Conservation (phyloP, 805 yeast genomes). For the Metschnikowia lachancei region DNA sequence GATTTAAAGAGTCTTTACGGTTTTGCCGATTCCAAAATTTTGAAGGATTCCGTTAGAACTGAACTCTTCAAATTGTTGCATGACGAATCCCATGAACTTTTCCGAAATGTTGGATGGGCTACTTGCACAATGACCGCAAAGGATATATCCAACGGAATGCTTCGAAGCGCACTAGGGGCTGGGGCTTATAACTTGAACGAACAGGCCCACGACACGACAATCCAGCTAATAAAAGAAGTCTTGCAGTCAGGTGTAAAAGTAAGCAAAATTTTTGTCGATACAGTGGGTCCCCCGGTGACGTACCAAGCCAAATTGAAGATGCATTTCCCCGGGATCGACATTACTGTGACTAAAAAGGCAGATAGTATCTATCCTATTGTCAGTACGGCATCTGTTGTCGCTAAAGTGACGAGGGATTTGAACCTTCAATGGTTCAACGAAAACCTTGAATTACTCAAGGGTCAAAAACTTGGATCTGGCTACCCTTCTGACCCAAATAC, state of each 20-base stretch:
- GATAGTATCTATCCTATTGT: conserved; percentile 91
- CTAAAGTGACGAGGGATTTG: conserved; percentile 91
- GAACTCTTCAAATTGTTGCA: conserved; percentile 60
- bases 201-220: conserved; percentile 96
- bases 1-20: conserved; percentile 57
- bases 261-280: conserved; percentile 80
- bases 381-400: conserved; percentile 91
- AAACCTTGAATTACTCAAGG: conserved; percentile 24
- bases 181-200: conserved; percentile 77
- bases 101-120: conserved; percentile 77
- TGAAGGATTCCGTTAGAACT: conserved; percentile 70
- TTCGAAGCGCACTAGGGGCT: conserved; percentile 49
- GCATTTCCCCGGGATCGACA: conserved; percentile 64
- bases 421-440: conserved; percentile 41
- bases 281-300: conserved; percentile 91
- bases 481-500: conserved; percentile 94
- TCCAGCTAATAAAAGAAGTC: conserved; percentile 66
- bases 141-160: conserved; percentile 89
- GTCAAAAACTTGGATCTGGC: conserved; percentile 72
- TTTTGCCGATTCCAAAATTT: conserved; percentile 89
- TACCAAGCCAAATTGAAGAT: conserved; percentile 73
- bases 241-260: conserved; percentile 60
- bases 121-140: conserved; percentile 80
- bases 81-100: conserved; percentile 41
- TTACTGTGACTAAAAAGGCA: conserved; percentile 91